Base-by-base conservation (phyloP, 164 flowering plant species). In the Umbellularia californica region DNA sequence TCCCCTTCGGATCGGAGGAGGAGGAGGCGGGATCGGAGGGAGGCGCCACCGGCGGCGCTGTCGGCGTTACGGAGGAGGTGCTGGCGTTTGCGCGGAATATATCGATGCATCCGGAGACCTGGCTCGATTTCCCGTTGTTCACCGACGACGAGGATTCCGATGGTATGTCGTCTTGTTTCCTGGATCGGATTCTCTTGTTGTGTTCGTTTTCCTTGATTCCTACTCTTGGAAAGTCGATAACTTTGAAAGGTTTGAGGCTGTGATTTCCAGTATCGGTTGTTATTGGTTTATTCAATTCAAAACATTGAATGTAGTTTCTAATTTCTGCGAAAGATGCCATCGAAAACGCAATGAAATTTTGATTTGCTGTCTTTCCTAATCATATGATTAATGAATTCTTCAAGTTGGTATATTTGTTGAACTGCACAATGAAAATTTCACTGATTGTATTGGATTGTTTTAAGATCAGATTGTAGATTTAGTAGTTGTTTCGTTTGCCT, bases 91-190 rank as follows among this genome's bases (percentile, higher is more conserved):
- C 97, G 0, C 83, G 81, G 82, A 92, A 95, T 64, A 95, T 93
- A 2, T 85, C 94, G 17, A 89, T 87, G 92, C 98, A 93, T 82
- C 98, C 99, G 0, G 99, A 95, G 82, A 95, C 99, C 5, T 95
- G 99, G 99, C 76, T 95, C 83, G 98, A 95, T 85, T 95, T 92
- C 77, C 98, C 99, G 17, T 75, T 92, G 47, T 77, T 77, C n/a
- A 87, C 83, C 2, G 92, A 90, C n/a, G 97, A 93, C 35, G 97
- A 95, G 28, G 94, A 93, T 66, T 70, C 82, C 2, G 95, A 92
- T 66, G 98, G 99, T 93, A 79, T n/a, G 58, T 6, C 24, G 47
- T 47, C 33, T 24, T 58, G 11, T 3, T 1, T 12, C 17, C 24
- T 25, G 33, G 17, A 64, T 64, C 15, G 67, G 17, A 13, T 64